phyloP scores from a whole-genome alignment of 1,284 basidiomycete species.

The Marasmius fiardii region DNA sequence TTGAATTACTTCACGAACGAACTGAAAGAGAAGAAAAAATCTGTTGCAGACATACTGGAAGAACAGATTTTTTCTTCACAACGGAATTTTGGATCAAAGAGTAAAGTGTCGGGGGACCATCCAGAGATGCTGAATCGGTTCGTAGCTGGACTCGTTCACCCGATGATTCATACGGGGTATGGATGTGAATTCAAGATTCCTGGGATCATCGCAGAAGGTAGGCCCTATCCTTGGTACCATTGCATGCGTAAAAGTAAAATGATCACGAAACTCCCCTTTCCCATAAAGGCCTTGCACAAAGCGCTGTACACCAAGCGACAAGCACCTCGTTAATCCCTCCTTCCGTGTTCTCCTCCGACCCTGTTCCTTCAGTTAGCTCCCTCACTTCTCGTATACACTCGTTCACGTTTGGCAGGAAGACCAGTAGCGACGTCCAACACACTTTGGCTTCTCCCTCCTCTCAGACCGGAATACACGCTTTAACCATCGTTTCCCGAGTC shows the following conservation, averaged over 20 bases:
- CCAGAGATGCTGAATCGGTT: conserved; percentile 62
- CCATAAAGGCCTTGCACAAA: conserved; percentile 38
- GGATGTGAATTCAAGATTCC: conserved; percentile 61
- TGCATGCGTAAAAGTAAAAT: neutral
- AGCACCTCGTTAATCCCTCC: conserved; percentile 22
- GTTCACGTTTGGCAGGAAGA: conserved; percentile 14
- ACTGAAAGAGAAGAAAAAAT: conserved; percentile 34
- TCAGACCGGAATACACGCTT: conserved; percentile 26
- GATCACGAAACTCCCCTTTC: neutral
- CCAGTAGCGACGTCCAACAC: too few species aligned
- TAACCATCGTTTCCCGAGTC: conserved; percentile 44
- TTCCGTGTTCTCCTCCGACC: conserved; percentile 7
- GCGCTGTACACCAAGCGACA: conserved; percentile 33
- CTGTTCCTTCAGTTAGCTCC: conserved; percentile 9
- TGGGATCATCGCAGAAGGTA: conserved; percentile 65
- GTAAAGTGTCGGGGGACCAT: conserved; percentile 27
- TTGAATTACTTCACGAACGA: conserved; percentile 50
- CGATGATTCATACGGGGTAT: conserved; percentile 62
- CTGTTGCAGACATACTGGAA: conserved; percentile 42
- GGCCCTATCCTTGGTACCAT: neutral
- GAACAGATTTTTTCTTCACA: conserved; percentile 54
- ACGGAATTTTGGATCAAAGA: conserved; percentile 38
- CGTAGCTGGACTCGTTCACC: conserved; percentile 57
- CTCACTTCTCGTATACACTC: conserved; percentile 11
- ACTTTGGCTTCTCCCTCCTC: conserved; percentile 11